Evolutionary conservation across 176 grass and related monocot species (phyloP).

Genomic region (Neostapfia colusana): DNA sequence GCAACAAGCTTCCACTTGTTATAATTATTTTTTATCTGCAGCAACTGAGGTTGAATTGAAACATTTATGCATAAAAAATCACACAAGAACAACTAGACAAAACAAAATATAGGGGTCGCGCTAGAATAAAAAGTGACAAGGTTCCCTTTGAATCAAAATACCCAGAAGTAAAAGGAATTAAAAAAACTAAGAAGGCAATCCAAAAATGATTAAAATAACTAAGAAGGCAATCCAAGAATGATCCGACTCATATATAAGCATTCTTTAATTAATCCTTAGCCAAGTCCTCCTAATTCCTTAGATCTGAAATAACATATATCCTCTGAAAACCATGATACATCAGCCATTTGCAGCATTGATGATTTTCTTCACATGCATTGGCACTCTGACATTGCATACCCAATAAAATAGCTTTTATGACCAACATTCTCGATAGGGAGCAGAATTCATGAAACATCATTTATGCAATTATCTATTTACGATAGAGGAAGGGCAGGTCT

Average conservation of each 20-base stretch:
- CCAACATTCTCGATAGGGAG: neutral
- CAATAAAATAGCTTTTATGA: slow-evolving; percentile 13
- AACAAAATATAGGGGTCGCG: slow-evolving; percentile 7
- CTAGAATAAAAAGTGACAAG: slow-evolving; percentile 1
- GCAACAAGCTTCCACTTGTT: slow-evolving; percentile 76
- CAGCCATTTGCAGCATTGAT: neutral
- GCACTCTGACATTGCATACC: neutral
- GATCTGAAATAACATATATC: neutral
- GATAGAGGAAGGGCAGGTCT: too few species aligned
- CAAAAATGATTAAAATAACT: too few species aligned
- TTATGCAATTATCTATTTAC: neutral
- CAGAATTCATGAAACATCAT: neutral
- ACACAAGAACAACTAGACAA: slow-evolving; percentile 12
- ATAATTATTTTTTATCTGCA: slow-evolving; percentile 66
- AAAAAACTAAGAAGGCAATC: too few species aligned
- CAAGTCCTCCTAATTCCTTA: neutral
- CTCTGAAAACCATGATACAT: neutral
- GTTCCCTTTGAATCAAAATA: neutral
- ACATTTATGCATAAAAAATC: slow-evolving; percentile 33
- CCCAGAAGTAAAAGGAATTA: neutral
- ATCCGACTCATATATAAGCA: neutral
- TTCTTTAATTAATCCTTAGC: neutral
- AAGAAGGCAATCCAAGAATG: slow-evolving; percentile 13
- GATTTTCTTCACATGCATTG: neutral
- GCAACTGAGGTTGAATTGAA: slow-evolving; percentile 51